Percentiles rank a stretch among this genome's conserved stretches.
Conservation (phyloP, 169 alveolate genomes). For the Cryptosporidium tyzzeri region DNA sequence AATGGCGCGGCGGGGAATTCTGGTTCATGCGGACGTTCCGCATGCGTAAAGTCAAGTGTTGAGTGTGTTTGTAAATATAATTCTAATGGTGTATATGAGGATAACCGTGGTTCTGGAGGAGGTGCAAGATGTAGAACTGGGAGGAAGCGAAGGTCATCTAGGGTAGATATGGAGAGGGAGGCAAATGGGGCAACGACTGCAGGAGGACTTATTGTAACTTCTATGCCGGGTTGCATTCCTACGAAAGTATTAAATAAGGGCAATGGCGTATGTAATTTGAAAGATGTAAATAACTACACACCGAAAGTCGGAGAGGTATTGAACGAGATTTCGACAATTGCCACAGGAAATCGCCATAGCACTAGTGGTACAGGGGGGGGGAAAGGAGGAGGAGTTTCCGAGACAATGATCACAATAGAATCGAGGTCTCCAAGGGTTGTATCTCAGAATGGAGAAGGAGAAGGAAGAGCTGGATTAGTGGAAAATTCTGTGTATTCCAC, state of each 20-base stretch:
- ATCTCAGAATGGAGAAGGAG: background rate
- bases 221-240: background rate
- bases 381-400: background rate
- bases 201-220: background rate
- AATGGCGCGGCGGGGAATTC: slow-evolving; percentile 16
- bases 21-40: background rate
- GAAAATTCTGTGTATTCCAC: slow-evolving; percentile 22
- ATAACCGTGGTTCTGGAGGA: slow-evolving; percentile 4
- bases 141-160: slow-evolving; percentile 18
- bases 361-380: background rate
- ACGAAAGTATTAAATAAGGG: slow-evolving; percentile 8
- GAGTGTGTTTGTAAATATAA: slow-evolving; percentile 9
- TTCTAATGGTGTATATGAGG: background rate
- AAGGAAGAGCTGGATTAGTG: background rate
- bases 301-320: background rate
- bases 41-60: background rate
- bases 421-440: background rate
- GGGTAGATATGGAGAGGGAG: background rate
- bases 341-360: background rate
- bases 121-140: slow-evolving; percentile 17
- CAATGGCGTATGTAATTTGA: background rate
- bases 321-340: background rate
- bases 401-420: background rate
- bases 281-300: background rate
- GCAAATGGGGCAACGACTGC: background rate